Evolutionary conservation across 2,329 filamentous ascomycete species (phyloP), one percentile per base, ranked within the genome.

Genomic region (Colletotrichum sp.): DNA sequence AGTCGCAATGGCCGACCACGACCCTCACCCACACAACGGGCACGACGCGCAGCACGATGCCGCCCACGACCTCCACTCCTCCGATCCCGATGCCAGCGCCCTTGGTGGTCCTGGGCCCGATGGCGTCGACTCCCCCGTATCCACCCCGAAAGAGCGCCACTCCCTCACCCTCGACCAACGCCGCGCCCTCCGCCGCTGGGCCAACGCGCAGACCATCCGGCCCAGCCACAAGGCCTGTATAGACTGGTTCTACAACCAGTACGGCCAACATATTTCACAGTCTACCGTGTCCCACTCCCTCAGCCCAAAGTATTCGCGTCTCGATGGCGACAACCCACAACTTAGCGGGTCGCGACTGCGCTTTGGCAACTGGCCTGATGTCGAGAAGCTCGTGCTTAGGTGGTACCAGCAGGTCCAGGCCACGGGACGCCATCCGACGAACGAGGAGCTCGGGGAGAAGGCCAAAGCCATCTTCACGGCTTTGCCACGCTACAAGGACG

Each of bases 351-450:
- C 90, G 72, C 89, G 91, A 59, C 85, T 92, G 77, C 90, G 91
- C 77, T 92, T 92, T 74, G 91, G 91, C 77, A 92, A 92, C 81
- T 92, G 91, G 91, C 91, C 91, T 76, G 91, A 92, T 78, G 91
- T 92, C 71, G 89, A 91, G 84, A 90, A 90, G 84, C 86, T 91
- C 11, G 89, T 90, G 25, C 83, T 91, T 75, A 84, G 89, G 8
- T 91, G 89, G 89, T 89, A 90, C 80, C 87, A 90, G 79, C 86
- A 89, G 77, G 86, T 88, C 70, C 86, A 88, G 64, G 84, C 85
- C 32, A 86, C 86, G 4, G 90, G 91, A 69, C 89, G 90, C 69
- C 89, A 91, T 78, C 91, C 91, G 1, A 91, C 90, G 59, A 92
- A 92, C 81, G 91, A 92, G 79, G 90, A 92, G 82, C 86, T 92